Conservation (phyloP, 2,329 filamentous ascomycete genomes). For the Lecanoromycetidae sp. region DNA sequence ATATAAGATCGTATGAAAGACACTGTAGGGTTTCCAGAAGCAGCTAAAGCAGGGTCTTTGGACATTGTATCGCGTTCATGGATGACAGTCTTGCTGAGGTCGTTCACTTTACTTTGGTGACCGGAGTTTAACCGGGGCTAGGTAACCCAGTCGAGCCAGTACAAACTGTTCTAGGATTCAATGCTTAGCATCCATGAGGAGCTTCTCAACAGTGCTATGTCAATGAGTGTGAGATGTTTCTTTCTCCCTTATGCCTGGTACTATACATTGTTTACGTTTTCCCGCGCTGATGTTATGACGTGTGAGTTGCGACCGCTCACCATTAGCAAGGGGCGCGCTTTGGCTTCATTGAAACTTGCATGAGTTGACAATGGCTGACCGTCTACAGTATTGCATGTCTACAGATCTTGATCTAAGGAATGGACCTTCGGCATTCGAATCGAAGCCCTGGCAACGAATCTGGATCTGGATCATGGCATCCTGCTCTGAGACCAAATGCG, state of each 20-base stretch:
- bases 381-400: background rate
- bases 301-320: background rate
- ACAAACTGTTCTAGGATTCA: too few species aligned
- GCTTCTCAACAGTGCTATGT: too few species aligned
- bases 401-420: background rate
- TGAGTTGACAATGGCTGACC: background rate
- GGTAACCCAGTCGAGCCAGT: too few species aligned
- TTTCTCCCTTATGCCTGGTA: background rate
- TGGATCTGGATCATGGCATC: constrained; percentile 9
- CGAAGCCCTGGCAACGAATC: background rate
- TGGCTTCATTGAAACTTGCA: background rate
- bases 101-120: too few species aligned
- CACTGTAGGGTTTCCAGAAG: too few species aligned
- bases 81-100: too few species aligned
- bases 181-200: too few species aligned
- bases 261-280: background rate
- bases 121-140: too few species aligned
- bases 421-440: constrained; percentile 1
- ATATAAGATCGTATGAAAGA: too few species aligned
- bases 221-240: too few species aligned
- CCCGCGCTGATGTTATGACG: background rate
- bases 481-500: constrained; percentile 11
- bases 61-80: too few species aligned
- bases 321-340: background rate
- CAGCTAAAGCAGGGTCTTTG: too few species aligned